Base-by-base conservation (phyloP, 176 grass and related monocot genomes). In the Oryza rufipogon region DNA sequence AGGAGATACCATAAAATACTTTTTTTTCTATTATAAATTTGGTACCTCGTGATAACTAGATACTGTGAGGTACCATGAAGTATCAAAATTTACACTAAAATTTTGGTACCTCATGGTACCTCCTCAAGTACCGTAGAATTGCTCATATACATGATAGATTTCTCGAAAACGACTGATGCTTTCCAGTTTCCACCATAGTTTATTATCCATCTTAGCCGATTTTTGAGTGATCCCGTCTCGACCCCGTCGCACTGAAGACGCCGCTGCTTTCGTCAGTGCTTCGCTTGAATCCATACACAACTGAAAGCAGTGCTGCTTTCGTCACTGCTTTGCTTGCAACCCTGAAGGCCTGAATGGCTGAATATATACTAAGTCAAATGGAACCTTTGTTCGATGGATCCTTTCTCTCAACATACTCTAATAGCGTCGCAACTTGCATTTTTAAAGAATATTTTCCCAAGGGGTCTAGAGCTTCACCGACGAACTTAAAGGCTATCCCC, bases 241-340 rank as follows among this genome's bases (percentile, higher is more conserved):
- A 47, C 20, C 42, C 42, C 19, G 42, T 73, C 44, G 74, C 34
- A 26, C 36, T 2, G 36, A 39, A 38, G 6, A n/a, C 39, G 44
- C 4, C 4, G 38, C 38, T 11, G 76, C 39, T 30, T 66, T 47
- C 39, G n/a, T 79, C 61, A 66, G 7, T 30, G 38, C 38, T 79
- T 64, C 65, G 39, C 76, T 74, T 74, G 46, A 60, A 19, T 77
- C 30, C 54, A 23, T 25, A 4, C 56, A 61, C 39, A 52, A 33
- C 14, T 4, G 25, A 52, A 51, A 58, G 14, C 25, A 9, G 15
- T 25, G 71, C 70, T 51, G 71, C 44, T 74, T 74, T 51, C 71
- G 71, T 74, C 71, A 32, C 25, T 32, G 45, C 45, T 51, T 74
- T 32, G 71, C 46, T 74, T 74, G 47, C 72, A 52, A 11, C 70